A percentile compares a stretch with the other conserved stretches of the same genome.
These are phyloP conservation scores for Phytophthora kernoviae DNA, from an alignment of 352 stramenopile species.

Conservation along the genomic window DNA sequence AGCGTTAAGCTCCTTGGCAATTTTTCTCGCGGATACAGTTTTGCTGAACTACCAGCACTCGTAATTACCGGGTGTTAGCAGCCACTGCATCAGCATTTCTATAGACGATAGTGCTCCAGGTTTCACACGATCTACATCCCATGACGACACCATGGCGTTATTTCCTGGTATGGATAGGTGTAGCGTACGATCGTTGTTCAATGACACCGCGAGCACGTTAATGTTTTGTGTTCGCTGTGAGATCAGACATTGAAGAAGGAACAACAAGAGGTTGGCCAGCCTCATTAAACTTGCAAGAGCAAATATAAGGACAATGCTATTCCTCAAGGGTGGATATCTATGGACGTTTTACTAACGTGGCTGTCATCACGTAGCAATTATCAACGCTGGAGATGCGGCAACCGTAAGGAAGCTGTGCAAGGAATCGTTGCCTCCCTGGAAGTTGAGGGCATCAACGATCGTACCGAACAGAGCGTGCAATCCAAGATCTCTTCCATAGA, in stretches of 20 bases:
- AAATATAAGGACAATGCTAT: constrained; percentile 18
- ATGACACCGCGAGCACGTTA: too few species aligned
- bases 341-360: constrained; percentile 42
- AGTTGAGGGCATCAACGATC: constrained; percentile 14
- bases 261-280: constrained; percentile 1
- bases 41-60: constrained; percentile 5
- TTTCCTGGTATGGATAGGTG: too few species aligned
- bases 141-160: too few species aligned
- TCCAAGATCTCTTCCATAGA: constrained; percentile 18
- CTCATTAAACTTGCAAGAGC: too few species aligned
- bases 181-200: neutral
- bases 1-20: constrained; percentile 3
- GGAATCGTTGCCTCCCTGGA: constrained; percentile 16
- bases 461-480: constrained; percentile 16
- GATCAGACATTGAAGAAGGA: constrained; percentile 13
- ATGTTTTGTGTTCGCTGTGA: too few species aligned
- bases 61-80: constrained; percentile 16
- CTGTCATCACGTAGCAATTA: constrained; percentile 36
- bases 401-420: constrained; percentile 1
- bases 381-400: constrained; percentile 17
- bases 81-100: constrained; percentile 13
- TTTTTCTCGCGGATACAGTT: constrained; percentile 5
- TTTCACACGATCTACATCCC: constrained; percentile 10
- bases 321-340: constrained; percentile 17
- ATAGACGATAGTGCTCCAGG: constrained; percentile 10